Conservation (phyloP, 805 yeast species). For the Lipomyces spencermartinsiae region DNA sequence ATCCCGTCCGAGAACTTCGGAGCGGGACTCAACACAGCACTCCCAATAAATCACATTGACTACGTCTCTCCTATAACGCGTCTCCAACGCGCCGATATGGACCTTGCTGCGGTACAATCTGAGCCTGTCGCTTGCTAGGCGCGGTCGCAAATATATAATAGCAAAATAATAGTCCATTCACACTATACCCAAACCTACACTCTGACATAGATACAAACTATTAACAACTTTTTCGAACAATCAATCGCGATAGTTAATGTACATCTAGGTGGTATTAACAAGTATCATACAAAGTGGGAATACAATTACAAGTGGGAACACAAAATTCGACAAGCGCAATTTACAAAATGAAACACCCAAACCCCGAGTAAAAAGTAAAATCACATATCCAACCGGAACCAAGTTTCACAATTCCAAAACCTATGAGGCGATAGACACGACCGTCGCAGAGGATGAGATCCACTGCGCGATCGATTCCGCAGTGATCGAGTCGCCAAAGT, state of each 20-base stretch:
- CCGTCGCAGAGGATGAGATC: conserved; percentile 41
- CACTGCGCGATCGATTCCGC: conserved; percentile 50
- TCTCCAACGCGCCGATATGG: no score
- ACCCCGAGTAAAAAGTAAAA: background rate
- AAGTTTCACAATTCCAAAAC: background rate
- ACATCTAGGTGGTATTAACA: background rate
- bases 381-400: background rate
- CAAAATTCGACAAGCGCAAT: background rate
- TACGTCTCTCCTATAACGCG: no score
- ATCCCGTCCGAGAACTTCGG: no score
- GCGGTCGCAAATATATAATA: no score
- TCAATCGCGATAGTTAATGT: background rate
- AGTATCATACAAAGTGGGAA: background rate
- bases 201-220: background rate
- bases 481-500: conserved; percentile 62
- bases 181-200: no score
- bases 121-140: no score
- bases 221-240: background rate
- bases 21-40: no score
- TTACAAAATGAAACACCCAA: background rate
- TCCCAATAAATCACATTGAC: no score
- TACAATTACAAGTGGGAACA: no score
- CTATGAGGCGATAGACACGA: conserved; percentile 27
- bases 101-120: no score
- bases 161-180: no score